A percentile compares a stretch with the other conserved stretches of the same genome.
Conservation (phyloP, 2,329 filamentous ascomycete species). For the Aspergillus pseudoterreus region DNA sequence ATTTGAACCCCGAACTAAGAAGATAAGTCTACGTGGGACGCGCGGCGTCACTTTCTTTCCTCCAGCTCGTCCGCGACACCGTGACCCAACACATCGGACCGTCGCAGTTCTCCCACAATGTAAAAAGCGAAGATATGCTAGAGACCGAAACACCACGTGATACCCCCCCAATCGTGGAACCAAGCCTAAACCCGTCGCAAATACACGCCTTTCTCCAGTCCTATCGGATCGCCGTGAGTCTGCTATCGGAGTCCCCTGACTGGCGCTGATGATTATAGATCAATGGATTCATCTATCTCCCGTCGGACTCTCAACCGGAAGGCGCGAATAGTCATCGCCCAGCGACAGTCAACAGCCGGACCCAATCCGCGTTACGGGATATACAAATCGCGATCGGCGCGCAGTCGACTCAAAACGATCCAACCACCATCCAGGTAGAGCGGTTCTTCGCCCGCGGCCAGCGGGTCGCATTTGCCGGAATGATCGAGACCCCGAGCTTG, state of each 20-base stretch:
- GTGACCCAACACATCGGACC: slow-evolving; percentile 51
- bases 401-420: slow-evolving; percentile 40
- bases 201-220: slow-evolving; percentile 32
- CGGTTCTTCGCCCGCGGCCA: slow-evolving; percentile 48
- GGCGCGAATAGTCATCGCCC: not conserved
- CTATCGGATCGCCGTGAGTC: slow-evolving; percentile 25
- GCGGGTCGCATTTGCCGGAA: slow-evolving; percentile 46
- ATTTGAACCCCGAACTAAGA: too few relatives aligned
- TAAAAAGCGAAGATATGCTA: slow-evolving; percentile 51
- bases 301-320: slow-evolving; percentile 24
- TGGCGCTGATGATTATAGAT: slow-evolving; percentile 23
- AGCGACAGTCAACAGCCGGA: slow-evolving; percentile 17
- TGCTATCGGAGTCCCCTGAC: not conserved
- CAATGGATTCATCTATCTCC: slow-evolving; percentile 38
- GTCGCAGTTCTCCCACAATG: slow-evolving; percentile 52
- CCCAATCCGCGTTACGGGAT: slow-evolving; percentile 31
- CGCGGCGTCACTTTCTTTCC: slow-evolving; percentile 49
- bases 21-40: slow-evolving; percentile 33
- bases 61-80: slow-evolving; percentile 51
- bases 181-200: slow-evolving; percentile 25
- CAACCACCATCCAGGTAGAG: slow-evolving; percentile 27
- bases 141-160: slow-evolving; percentile 44
- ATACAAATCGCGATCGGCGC: slow-evolving; percentile 53
- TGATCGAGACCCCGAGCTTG: slow-evolving; percentile 53
- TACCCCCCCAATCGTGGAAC: slow-evolving; percentile 29